phyloP scores from a whole-genome alignment of 208 protist genomes.

The Acanthamoeba culbertsoni region DNA sequence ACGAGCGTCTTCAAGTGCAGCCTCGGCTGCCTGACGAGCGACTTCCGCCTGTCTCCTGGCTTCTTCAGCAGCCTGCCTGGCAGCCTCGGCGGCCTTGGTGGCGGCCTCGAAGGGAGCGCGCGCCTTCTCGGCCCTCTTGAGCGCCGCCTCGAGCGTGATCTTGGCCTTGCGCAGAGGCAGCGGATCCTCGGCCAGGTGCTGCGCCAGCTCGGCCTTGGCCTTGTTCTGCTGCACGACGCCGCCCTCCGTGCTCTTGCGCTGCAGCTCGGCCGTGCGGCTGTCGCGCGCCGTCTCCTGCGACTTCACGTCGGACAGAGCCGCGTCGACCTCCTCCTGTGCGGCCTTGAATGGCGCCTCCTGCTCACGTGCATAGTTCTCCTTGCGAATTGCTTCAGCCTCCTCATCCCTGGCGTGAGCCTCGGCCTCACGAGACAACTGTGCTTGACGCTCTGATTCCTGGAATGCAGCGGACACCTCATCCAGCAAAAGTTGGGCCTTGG shows the following conservation, averaged over 20 bases:
- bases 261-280: slow-evolving; percentile 50
- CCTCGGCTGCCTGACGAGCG: background rate
- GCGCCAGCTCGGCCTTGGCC: slow-evolving; percentile 51
- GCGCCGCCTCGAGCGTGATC: slow-evolving; percentile 41
- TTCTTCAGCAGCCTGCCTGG: background rate
- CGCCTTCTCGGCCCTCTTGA: slow-evolving; percentile 43
- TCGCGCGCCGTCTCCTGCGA: slow-evolving; percentile 22
- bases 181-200: slow-evolving; percentile 46
- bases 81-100: slow-evolving; percentile 36
- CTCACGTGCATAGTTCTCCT: background rate
- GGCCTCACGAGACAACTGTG: background rate
- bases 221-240: slow-evolving; percentile 33
- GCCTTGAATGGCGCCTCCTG: slow-evolving; percentile 55
- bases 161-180: slow-evolving; percentile 42
- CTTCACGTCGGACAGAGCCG: slow-evolving; percentile 56
- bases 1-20: background rate
- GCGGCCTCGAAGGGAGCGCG: slow-evolving; percentile 49
- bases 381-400: background rate
- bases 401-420: background rate
- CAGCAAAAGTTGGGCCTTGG: background rate
- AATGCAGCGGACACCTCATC: background rate
- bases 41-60: background rate
- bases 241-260: slow-evolving; percentile 36
- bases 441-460: slow-evolving; percentile 13
- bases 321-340: slow-evolving; percentile 58